Evolutionary conservation across 148 eudicot species (phyloP).

Genomic region (Fagopyrum homotropicum): DNA sequence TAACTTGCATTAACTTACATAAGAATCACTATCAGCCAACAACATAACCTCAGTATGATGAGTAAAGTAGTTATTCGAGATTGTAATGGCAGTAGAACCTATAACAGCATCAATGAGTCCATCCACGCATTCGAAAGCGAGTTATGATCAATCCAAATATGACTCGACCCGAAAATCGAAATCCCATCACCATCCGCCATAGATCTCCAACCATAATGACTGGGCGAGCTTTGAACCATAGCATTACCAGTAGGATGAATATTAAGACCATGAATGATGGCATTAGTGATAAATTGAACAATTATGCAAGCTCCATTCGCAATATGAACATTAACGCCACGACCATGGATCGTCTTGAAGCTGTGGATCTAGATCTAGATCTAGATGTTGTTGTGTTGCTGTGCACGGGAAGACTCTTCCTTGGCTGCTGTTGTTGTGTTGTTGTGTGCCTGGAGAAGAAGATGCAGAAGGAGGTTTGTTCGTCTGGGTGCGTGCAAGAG

Average conservation of each 20-base stretch:
- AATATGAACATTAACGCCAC: conserved; percentile 76
- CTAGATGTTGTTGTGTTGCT: too few species aligned
- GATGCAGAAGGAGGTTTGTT: too few species aligned
- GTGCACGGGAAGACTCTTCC: too few species aligned
- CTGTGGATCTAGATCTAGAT: too few species aligned
- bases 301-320: conserved; percentile 86
- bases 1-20: conserved; percentile 77
- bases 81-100: conserved; percentile 82
- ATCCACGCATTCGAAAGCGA: conserved; percentile 78
- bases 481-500: too few species aligned
- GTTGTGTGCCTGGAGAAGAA: too few species aligned
- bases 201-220: conserved; percentile 71
- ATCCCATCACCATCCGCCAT: conserved; percentile 89
- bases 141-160: conserved; percentile 84
- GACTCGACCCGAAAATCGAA: conserved; percentile 74
- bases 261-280: conserved; percentile 77
- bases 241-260: conserved; percentile 87
- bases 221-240: conserved; percentile 80
- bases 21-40: conserved; percentile 81
- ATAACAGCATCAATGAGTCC: conserved; percentile 83
- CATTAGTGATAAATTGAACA: conserved; percentile 59
- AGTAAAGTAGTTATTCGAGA: conserved; percentile 80
- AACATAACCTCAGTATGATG: conserved; percentile 94
- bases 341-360: conserved; percentile 85
- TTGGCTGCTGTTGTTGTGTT: too few species aligned